Evolutionary conservation across 257 asterid genomes (phyloP).

Genomic region (Solanum medicagineum): DNA sequence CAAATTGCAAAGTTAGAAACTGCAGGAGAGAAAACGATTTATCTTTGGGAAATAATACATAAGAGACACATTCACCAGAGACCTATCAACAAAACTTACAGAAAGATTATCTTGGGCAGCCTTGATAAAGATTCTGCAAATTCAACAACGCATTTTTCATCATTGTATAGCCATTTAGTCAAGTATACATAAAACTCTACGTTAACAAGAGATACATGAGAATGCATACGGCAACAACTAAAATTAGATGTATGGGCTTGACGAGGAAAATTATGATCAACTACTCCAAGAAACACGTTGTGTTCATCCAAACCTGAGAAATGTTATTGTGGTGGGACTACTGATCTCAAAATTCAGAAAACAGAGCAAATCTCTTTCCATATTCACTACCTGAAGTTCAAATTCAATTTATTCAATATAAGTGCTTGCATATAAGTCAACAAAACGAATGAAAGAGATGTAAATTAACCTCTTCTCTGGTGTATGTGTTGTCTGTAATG

Average conservation of each 20-base stretch:
- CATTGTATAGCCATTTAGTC: not conserved
- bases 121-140: constrained; percentile 51
- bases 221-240: not conserved
- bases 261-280: not conserved
- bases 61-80: not conserved
- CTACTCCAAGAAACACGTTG: not conserved
- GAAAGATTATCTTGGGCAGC: constrained; percentile 41
- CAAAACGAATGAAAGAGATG: not conserved
- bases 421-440: not conserved
- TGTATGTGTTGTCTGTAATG: constrained; percentile 78
- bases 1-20: constrained; percentile 39
- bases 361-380: constrained; percentile 63
- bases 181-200: not conserved
- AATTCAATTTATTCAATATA: not conserved
- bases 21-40: constrained; percentile 14
- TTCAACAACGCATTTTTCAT: not conserved
- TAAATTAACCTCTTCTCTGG: constrained; percentile 54
- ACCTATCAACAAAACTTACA: constrained; percentile 21
- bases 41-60: not conserved
- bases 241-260: not conserved
- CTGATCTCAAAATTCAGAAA: constrained; percentile 53
- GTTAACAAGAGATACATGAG: not conserved
- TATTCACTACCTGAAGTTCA: constrained; percentile 33
- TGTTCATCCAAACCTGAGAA: constrained; percentile 47
- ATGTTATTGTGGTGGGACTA: constrained; percentile 61